Evolutionary conservation across 352 stramenopile genomes (phyloP), one percentile per base, ranked within the genome.

Genomic region (Phytophthora sp.): DNA sequence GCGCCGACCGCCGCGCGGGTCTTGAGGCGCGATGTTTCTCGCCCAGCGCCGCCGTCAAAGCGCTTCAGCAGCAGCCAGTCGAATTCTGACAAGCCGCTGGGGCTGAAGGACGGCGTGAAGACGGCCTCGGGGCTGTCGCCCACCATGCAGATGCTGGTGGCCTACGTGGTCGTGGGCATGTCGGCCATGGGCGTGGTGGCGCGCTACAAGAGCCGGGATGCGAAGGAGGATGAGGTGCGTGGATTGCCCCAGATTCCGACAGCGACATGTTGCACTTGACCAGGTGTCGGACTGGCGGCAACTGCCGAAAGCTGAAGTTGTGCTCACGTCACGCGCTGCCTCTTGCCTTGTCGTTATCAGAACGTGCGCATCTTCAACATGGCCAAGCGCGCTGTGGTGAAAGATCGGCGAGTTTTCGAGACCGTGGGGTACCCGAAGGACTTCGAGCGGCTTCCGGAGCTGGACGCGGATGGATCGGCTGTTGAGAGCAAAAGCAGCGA

Each of bases 321-420:
- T 17, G 46, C 48, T 55, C 43, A 55, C 48, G 48, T 55, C 48
- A 44, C 30, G 23, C n/a, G n/a, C 30, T 35, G n/a, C 12, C 10
- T 5, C 13, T 49, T 34, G 42, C 23, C 4, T 45, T 37, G n/a
- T 24, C 31, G 18, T 20, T 27, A 13, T 39, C 2, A 87, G 82
- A 87, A 69, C 32, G 77, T 82, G 13, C 74, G 82, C 15, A 77
- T 89, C 56, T 89, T 77, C 52, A 92, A 92, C 58, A 83, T 91
- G 73, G 84, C 84, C 20, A 90, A 91, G 54, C 79, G 84, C 15
- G 81, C 81, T 1, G 81, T 92, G 0, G 79, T 89, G 8, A 92
- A 92, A 30, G 84, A 92, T 30, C 81, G 73, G 7, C 81, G 84
- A 3, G 72, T 92, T 55, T 92, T 92, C 32, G 81, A 89, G 54